phyloP scores from a whole-genome alignment of 805 yeast genomes.

The Sporopachydermia lactativora region DNA sequence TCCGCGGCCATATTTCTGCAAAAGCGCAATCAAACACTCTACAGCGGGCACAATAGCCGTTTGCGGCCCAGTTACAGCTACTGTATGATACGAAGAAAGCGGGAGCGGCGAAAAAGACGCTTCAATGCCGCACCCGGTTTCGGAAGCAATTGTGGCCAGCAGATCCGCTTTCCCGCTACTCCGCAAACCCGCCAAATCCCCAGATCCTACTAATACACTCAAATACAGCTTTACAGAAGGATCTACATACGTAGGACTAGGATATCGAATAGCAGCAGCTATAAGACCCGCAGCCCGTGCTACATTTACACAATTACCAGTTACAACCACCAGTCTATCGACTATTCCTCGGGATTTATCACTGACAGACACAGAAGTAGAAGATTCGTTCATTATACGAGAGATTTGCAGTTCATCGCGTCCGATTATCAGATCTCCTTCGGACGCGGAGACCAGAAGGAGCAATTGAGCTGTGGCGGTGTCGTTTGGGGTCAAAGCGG shows the following conservation, averaged over 20 bases:
- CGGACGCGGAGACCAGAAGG: background rate
- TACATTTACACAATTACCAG: background rate
- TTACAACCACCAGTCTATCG: background rate
- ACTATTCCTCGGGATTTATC: background rate
- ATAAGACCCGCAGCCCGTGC: background rate
- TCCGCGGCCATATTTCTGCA: background rate
- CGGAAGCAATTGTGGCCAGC: background rate
- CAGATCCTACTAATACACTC: background rate
- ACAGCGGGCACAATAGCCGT: background rate
- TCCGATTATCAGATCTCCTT: background rate
- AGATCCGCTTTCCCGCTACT: background rate
- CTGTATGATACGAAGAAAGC: background rate
- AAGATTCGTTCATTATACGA: background rate
- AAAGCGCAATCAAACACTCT: background rate
- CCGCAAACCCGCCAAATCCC: background rate
- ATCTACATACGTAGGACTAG: background rate
- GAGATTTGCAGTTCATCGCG: background rate
- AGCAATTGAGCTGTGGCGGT: background rate
- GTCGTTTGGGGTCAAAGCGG: background rate
- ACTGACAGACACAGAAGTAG: background rate
- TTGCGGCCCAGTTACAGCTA: background rate
- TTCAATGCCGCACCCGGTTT: background rate
- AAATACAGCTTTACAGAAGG: background rate
- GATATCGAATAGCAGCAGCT: background rate
- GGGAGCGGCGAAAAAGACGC: background rate